These are phyloP conservation scores for Hymenoscyphus fraxineus DNA, from an alignment of 2,329 filamentous ascomycete genomes.

Conservation along the genomic window DNA sequence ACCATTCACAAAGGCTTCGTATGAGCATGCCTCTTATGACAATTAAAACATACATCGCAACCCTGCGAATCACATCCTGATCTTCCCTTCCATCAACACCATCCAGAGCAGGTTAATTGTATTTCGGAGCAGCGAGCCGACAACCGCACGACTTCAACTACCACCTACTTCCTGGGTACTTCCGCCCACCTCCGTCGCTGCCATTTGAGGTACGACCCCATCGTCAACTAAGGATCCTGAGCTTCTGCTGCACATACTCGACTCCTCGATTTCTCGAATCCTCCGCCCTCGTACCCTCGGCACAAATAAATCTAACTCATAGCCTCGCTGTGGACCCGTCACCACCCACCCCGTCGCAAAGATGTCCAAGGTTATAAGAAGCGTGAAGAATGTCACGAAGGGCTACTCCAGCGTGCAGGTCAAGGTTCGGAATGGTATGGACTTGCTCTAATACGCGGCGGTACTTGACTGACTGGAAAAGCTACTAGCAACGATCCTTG, in stretches of 20 bases:
- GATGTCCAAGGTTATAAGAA: constrained; percentile 97
- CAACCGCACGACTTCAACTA: constrained; percentile 3
- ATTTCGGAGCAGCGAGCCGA: constrained; percentile 6
- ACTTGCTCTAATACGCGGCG: constrained; percentile 3
- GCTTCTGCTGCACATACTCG: not conserved
- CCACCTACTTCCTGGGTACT: not conserved
- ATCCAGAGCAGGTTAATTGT: not conserved
- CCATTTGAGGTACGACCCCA: constrained; percentile 2
- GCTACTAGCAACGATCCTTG: constrained; percentile 98
- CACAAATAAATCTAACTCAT: constrained; percentile 3
- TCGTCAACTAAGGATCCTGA: not conserved
- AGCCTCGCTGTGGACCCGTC: not conserved
- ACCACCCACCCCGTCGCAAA: constrained; percentile 31
- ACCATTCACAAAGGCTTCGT: not conserved
- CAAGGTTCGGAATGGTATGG: constrained; percentile 93
- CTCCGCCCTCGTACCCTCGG: not conserved
- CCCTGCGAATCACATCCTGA: not conserved
- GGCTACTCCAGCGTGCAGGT: constrained; percentile 95
- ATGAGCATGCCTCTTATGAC: constrained; percentile 10
- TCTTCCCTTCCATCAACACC: constrained; percentile 2
- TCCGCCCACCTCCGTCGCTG: constrained; percentile 6
- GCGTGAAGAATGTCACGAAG: constrained; percentile 99
- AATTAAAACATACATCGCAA: constrained; percentile 10
- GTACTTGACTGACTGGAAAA: constrained; percentile 42
- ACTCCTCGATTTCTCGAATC: not conserved